A percentile compares a stretch with the other conserved stretches of the same genome.
Evolutionary conservation across 306 rosid genomes (phyloP).

Genomic region (Arachis hypogaea): DNA sequence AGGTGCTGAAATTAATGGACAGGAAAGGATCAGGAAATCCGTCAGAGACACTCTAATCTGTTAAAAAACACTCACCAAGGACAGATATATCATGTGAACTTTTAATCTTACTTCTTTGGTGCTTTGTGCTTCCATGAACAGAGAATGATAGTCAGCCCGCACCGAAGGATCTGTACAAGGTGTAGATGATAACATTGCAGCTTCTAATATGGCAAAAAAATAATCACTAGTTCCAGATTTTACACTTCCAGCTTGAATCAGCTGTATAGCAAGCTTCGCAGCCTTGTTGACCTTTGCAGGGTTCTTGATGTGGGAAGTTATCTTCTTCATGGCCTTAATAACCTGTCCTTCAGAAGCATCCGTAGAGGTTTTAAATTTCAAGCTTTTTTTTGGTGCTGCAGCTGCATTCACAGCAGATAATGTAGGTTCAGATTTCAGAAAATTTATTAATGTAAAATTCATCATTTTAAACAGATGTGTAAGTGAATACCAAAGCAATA

Average conservation of each 20-base stretch:
- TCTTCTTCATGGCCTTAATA: constrained; percentile 89
- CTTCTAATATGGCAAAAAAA: constrained; percentile 73
- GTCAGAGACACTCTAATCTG: background rate
- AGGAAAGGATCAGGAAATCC: constrained; percentile 23
- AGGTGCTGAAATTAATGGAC: constrained; percentile 58
- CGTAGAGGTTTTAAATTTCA: constrained; percentile 80
- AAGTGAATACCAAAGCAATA: constrained; percentile 2
- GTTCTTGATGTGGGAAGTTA: constrained; percentile 84
- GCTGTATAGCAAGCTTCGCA: constrained; percentile 87
- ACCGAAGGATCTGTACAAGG: constrained; percentile 79
- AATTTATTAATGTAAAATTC: constrained; percentile 23
- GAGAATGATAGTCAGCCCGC: constrained; percentile 72
- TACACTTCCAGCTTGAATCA: constrained; percentile 89
- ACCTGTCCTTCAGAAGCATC: constrained; percentile 92
- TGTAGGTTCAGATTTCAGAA: constrained; percentile 31
- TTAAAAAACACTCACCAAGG: background rate
- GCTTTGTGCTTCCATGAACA: constrained; percentile 69
- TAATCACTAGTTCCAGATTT: constrained; percentile 68
- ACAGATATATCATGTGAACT: background rate
- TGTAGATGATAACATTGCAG: constrained; percentile 72
- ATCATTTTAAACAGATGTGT: background rate
- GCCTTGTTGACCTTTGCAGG: constrained; percentile 84
- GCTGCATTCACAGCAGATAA: constrained; percentile 47
- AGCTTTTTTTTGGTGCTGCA: constrained; percentile 64
- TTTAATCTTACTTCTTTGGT: constrained; percentile 59